Conservation (phyloP, 1,139 yeast genomes). For the Nakaseomyces delphensis region DNA sequence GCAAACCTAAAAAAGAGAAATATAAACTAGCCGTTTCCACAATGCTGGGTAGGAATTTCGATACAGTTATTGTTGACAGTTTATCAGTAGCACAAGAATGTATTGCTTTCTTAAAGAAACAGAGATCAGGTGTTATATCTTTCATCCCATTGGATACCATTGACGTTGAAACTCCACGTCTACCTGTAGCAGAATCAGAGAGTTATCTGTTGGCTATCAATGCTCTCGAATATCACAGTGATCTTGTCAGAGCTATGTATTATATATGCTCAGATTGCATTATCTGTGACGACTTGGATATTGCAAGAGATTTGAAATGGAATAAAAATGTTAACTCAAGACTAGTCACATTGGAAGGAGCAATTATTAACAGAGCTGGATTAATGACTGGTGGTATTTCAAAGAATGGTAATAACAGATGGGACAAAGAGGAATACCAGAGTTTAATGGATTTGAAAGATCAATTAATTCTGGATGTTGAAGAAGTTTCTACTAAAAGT, state of each 20-base stretch:
- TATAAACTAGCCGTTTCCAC: constrained; percentile 74
- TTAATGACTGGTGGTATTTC: constrained; percentile 84
- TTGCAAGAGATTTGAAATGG: constrained; percentile 74
- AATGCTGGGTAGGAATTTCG: constrained; percentile 68
- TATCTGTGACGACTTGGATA: constrained; percentile 61
- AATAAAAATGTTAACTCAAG: constrained; percentile 49
- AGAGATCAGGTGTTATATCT: constrained; percentile 75
- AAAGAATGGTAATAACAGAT: constrained; percentile 38
- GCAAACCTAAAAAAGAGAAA: constrained; percentile 68
- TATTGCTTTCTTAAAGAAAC: constrained; percentile 73
- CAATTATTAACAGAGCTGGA: constrained; percentile 77
- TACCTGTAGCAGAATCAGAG: constrained; percentile 19
- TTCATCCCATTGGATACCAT: constrained; percentile 85
- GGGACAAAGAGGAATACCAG: constrained; percentile 71
- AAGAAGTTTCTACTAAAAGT: constrained; percentile 39
- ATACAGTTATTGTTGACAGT: constrained; percentile 76
- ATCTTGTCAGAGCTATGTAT: constrained; percentile 67
- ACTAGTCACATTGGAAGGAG: constrained; percentile 76
- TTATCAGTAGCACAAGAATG: constrained; percentile 72
- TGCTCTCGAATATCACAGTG: constrained; percentile 60
- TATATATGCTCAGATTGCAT: constrained; percentile 75
- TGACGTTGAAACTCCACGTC: constrained; percentile 42
- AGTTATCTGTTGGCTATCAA: constrained; percentile 44
- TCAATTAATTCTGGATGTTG: constrained; percentile 46
- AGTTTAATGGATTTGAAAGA: constrained; percentile 53